phyloP scores from a whole-genome alignment of 2,329 filamentous ascomycete genomes.

The Claviceps pazoutovae region DNA sequence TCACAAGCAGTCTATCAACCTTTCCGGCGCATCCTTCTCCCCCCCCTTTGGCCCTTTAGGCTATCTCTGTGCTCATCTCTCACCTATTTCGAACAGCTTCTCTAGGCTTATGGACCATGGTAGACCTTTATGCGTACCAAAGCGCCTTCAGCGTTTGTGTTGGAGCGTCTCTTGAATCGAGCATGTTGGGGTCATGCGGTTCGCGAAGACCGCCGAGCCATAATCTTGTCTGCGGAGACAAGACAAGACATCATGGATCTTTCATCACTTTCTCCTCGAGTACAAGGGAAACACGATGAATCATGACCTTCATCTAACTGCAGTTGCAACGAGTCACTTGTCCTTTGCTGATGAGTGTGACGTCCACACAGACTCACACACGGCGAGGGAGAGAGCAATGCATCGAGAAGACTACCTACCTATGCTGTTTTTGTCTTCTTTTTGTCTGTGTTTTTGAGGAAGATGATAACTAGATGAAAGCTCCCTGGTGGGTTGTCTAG shows the following conservation, averaged over 20 bases:
- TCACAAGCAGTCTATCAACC: too few species aligned
- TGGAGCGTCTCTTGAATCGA: background rate
- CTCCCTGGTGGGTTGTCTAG: too few species aligned
- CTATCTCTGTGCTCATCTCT: too few species aligned
- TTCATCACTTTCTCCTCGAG: background rate
- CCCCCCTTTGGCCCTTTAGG: background rate
- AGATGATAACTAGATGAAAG: too few species aligned
- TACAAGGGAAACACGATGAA: background rate
- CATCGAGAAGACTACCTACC: background rate
- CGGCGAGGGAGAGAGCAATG: background rate
- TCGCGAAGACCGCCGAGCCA: too few species aligned
- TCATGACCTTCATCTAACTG: background rate
- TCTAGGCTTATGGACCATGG: background rate
- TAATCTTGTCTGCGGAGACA: background rate
- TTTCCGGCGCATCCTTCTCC: background rate
- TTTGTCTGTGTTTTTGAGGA: background rate
- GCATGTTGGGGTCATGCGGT: background rate
- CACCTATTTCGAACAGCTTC: background rate
- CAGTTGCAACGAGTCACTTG: background rate
- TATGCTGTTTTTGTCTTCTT: background rate
- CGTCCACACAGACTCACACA: background rate
- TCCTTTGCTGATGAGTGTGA: background rate
- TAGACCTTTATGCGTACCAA: background rate
- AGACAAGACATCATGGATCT: background rate
- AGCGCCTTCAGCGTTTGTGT: background rate